Percentiles rank a stretch among this genome's conserved stretches.
phyloP scores from a whole-genome alignment of 2,329 filamentous ascomycete genomes.

The Keithomyces neogunnii region DNA sequence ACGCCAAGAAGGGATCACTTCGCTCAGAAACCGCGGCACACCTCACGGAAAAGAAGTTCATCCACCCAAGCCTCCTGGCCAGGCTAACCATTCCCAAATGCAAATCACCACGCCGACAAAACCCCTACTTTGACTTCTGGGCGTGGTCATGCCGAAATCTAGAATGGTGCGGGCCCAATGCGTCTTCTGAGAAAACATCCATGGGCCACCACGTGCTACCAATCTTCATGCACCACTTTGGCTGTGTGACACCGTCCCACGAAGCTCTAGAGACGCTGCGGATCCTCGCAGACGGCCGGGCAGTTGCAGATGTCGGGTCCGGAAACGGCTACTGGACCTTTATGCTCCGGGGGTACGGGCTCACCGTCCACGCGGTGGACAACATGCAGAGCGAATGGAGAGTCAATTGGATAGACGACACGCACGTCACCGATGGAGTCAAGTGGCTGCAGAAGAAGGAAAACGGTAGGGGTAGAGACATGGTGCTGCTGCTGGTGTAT shows the following conservation, averaged over 20 bases:
- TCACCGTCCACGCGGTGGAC: slow-evolving; percentile 53
- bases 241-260: slow-evolving; percentile 61
- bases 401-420: slow-evolving; percentile 60
- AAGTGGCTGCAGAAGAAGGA: slow-evolving; percentile 43
- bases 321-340: slow-evolving; percentile 72
- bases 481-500: slow-evolving; percentile 63
- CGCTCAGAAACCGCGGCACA: slow-evolving; percentile 47
- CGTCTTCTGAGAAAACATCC: slow-evolving; percentile 40
- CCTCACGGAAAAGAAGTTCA: slow-evolving; percentile 42
- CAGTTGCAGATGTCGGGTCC: slow-evolving; percentile 58
- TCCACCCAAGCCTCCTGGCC: slow-evolving; percentile 33
- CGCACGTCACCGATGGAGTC: slow-evolving; percentile 50
- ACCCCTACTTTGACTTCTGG: slow-evolving; percentile 63
- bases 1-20: slow-evolving; percentile 55
- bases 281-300: slow-evolving; percentile 41
- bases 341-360: slow-evolving; percentile 53
- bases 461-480: slow-evolving; percentile 40
- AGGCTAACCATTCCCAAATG: slow-evolving; percentile 36
- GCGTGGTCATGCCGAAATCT: slow-evolving; percentile 54
- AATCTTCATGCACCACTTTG: slow-evolving; percentile 71
- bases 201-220: slow-evolving; percentile 62
- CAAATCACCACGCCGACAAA: slow-evolving; percentile 37
- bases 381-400: slow-evolving; percentile 61
- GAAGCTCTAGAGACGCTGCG: slow-evolving; percentile 55
- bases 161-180: slow-evolving; percentile 55